Evolutionary conservation across 176 grass and related monocot genomes (phyloP).

Genomic region (Oryza australiensis): DNA sequence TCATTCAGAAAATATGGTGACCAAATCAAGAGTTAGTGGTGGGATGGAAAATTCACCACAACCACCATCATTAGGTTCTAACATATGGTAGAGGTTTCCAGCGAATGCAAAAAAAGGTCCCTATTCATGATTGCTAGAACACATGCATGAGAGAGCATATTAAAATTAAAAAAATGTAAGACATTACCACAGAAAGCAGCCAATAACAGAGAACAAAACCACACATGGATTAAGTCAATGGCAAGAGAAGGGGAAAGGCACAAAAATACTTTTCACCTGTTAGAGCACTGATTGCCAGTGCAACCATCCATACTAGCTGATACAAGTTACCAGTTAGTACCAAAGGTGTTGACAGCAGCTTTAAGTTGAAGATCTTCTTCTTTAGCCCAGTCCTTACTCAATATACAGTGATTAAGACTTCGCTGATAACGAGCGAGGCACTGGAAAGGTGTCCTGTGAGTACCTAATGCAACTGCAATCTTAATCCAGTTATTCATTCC

Average conservation of each 20-base stretch:
- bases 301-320: conserved; percentile 67
- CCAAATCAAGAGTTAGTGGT: neutral
- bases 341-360: conserved; percentile 66
- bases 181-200: conserved; percentile 25
- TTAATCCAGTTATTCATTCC: conserved; percentile 93
- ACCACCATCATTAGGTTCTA: neutral
- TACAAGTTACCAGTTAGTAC: conserved; percentile 87
- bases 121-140: neutral
- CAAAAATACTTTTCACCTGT: conserved; percentile 56
- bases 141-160: neutral
- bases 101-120: conserved; percentile 33
- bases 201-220: neutral
- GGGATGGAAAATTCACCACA: neutral
- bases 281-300: conserved; percentile 80
- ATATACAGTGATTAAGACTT: conserved; percentile 93
- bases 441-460: conserved; percentile 83
- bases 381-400: conserved; percentile 81
- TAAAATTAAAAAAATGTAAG: neutral
- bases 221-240: neutral
- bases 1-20: neutral
- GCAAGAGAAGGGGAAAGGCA: neutral
- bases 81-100: neutral
- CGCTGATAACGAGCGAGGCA: conserved; percentile 88
- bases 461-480: conserved; percentile 65
- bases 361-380: conserved; percentile 78